Conservation (phyloP, 2,329 filamentous ascomycete genomes). For the Elsinoe necatrix region DNA sequence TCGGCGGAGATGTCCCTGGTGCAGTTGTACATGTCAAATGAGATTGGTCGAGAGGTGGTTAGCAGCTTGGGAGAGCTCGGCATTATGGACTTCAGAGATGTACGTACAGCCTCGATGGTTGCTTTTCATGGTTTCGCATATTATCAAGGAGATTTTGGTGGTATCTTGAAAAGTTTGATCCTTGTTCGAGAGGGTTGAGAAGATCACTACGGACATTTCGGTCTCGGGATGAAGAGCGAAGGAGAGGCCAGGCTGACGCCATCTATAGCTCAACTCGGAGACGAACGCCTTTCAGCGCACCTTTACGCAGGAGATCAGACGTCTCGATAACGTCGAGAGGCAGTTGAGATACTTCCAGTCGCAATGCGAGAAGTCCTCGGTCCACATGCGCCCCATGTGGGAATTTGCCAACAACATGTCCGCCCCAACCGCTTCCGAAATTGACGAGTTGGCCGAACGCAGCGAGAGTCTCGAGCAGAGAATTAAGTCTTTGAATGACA, state of each 20-base stretch:
- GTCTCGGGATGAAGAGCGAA: neutral
- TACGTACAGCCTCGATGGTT: conserved; percentile 42
- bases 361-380: conserved; percentile 90
- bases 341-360: conserved; percentile 92
- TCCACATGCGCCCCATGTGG: conserved; percentile 80
- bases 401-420: conserved; percentile 77
- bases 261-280: conserved; percentile 72
- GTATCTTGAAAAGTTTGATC: neutral
- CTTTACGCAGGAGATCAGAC: conserved; percentile 94
- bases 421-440: conserved; percentile 83
- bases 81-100: conserved; percentile 93
- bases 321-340: conserved; percentile 95
- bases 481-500: conserved; percentile 86
- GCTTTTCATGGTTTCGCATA: neutral
- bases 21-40: conserved; percentile 97
- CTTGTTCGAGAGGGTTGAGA: neutral
- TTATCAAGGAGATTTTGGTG: neutral
- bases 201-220: neutral
- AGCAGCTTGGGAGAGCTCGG: conserved; percentile 94
- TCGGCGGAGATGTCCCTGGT: conserved; percentile 99
- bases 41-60: conserved; percentile 96
- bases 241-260: conserved; percentile 5
- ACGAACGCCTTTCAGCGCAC: conserved; percentile 92
- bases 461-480: conserved; percentile 88
- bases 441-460: conserved; percentile 88